Conservation (phyloP, 208 protist genomes). For the Vickermania ingenoplastis region DNA sequence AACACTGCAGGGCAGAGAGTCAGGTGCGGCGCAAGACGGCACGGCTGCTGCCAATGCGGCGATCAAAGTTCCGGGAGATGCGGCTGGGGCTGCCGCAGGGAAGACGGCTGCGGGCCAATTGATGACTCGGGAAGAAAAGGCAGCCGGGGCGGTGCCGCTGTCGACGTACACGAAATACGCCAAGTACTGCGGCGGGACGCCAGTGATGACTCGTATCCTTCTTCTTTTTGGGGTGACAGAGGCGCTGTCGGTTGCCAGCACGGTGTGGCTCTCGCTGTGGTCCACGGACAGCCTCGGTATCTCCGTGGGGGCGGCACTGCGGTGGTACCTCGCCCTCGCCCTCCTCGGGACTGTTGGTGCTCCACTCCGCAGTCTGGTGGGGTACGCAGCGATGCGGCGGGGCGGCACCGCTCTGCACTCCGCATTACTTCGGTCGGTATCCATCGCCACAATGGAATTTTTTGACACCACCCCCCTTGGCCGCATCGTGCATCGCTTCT, state of each 20-base stretch:
- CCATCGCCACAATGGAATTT: slow-evolving; percentile 68
- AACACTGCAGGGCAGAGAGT: too few species aligned
- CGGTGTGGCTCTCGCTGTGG: slow-evolving; percentile 78
- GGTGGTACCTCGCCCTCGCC: slow-evolving; percentile 32
- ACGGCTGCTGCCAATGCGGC: not conserved
- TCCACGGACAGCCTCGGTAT: slow-evolving; percentile 10
- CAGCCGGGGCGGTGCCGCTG: slow-evolving; percentile 39
- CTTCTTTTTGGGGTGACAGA: slow-evolving; percentile 45
- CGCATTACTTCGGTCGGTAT: slow-evolving; percentile 38
- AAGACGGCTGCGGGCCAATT: slow-evolving; percentile 10
- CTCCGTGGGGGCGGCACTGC: slow-evolving; percentile 18
- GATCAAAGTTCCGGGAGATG: not conserved
- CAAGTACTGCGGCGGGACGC: slow-evolving; percentile 29
- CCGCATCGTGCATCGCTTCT: slow-evolving; percentile 93
- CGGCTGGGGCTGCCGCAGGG: not conserved
- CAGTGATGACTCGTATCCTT: slow-evolving; percentile 25
- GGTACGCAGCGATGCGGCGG: slow-evolving; percentile 23
- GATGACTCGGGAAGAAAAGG: slow-evolving; percentile 53
- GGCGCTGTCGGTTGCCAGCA: slow-evolving; percentile 20
- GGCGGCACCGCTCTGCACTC: slow-evolving; percentile 37
- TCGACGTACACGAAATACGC: slow-evolving; percentile 54
- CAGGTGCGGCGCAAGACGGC: too few species aligned
- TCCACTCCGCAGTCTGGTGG: slow-evolving; percentile 26
- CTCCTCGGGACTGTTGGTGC: slow-evolving; percentile 18
- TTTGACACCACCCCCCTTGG: slow-evolving; percentile 93